A percentile compares a stretch with the other conserved stretches of the same genome.
phyloP scores from a whole-genome alignment of 2,329 filamentous ascomycete genomes.

The Epichloe aotearoae region DNA sequence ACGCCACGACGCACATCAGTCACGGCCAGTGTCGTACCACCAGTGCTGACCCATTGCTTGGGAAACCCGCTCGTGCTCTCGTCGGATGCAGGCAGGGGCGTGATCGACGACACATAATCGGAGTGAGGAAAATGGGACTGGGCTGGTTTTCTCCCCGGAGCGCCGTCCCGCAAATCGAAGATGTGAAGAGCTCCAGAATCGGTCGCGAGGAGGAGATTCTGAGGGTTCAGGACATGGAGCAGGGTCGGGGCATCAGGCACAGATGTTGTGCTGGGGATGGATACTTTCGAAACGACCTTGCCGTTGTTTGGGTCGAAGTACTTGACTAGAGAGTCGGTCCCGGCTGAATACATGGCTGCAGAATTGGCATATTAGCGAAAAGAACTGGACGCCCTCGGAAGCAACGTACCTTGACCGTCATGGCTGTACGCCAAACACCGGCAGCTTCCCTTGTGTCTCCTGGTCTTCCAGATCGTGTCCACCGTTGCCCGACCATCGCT shows the following conservation, averaged over 20 bases:
- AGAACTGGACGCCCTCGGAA: slow-evolving; percentile 11
- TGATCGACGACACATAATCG: slow-evolving; percentile 84
- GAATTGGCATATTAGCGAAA: not conserved
- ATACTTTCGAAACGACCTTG: slow-evolving; percentile 68
- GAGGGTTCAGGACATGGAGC: slow-evolving; percentile 71
- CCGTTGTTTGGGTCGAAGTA: slow-evolving; percentile 45
- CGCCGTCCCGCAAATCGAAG: slow-evolving; percentile 60
- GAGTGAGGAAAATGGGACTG: slow-evolving; percentile 79
- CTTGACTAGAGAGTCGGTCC: slow-evolving; percentile 45
- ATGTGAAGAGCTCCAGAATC: slow-evolving; percentile 84
- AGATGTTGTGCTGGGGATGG: slow-evolving; percentile 47
- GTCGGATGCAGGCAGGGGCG: slow-evolving; percentile 65
- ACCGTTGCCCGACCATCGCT: slow-evolving; percentile 60
- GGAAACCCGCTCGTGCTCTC: slow-evolving; percentile 78
- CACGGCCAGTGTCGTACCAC: slow-evolving; percentile 79
- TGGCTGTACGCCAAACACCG: slow-evolving; percentile 64
- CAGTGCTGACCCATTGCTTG: slow-evolving; percentile 92
- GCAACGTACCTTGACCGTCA: slow-evolving; percentile 55
- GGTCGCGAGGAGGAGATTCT: slow-evolving; percentile 77
- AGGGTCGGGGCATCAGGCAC: slow-evolving; percentile 62
- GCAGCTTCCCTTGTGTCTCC: slow-evolving; percentile 89
- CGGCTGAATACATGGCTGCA: slow-evolving; percentile 48
- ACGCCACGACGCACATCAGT: slow-evolving; percentile 82
- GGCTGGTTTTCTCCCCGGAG: slow-evolving; percentile 49
- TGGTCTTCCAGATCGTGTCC: slow-evolving; percentile 73